phyloP scores from a whole-genome alignment of 345 rosid genomes.

The Carallia brachiata region DNA sequence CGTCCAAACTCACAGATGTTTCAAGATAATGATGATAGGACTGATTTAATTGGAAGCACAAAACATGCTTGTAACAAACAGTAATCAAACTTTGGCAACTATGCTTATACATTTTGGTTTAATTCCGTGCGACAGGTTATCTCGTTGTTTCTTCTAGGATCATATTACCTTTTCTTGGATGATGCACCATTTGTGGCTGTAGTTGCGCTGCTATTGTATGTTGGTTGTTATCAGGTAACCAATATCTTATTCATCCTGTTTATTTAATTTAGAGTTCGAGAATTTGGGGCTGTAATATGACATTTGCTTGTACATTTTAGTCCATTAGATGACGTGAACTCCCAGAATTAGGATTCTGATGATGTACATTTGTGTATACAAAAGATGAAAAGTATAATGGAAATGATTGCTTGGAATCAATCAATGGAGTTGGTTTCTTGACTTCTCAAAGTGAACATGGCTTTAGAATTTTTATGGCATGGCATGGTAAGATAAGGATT shows the following conservation, averaged over 20 bases:
- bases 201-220: constrained; percentile 74
- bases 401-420: no score
- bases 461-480: no score
- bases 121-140: constrained; percentile 49
- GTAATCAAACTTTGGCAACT: neutral
- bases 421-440: no score
- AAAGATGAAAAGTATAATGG: no score
- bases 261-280: neutral
- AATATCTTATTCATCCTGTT: constrained; percentile 3
- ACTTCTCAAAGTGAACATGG: no score
- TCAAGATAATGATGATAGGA: no score
- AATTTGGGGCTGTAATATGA: constrained; percentile 6
- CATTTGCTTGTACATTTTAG: neutral
- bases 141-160: constrained; percentile 83
- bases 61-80: neutral
- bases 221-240: constrained; percentile 94
- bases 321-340: neutral
- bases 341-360: neutral
- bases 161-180: constrained; percentile 79
- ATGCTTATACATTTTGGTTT: constrained; percentile 18
- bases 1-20: no score
- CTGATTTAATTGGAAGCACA: constrained; percentile 4
- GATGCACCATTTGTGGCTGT: constrained; percentile 66
- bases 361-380: neutral
- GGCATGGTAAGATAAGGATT: no score